Percentiles rank a stretch among this genome's conserved stretches.
Conservation (phyloP, 2,329 filamentous ascomycete genomes). For the Clathrospora elynae region DNA sequence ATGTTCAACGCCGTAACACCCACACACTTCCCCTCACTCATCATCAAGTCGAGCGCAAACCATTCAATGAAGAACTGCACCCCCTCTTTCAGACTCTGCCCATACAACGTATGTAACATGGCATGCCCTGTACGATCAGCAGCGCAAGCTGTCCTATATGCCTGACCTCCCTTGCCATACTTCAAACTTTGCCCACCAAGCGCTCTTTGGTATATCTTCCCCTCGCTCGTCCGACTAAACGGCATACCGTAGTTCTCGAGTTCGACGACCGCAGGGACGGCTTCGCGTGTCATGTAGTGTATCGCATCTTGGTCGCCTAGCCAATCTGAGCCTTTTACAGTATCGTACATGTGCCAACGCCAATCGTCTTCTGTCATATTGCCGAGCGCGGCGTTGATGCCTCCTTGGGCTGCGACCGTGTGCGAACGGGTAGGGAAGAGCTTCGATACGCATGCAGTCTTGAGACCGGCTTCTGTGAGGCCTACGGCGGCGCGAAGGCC, state of each 20-base stretch:
- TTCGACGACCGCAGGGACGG: constrained; percentile 60
- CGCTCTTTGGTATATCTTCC: constrained; percentile 56
- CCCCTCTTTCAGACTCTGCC: constrained; percentile 55
- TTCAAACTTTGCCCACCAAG: constrained; percentile 55
- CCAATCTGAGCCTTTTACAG: constrained; percentile 64
- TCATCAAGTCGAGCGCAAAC: constrained; percentile 56
- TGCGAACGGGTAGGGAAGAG: constrained; percentile 68
- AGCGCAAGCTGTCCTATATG: constrained; percentile 54
- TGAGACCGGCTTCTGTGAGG: constrained; percentile 66
- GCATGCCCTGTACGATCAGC: constrained; percentile 57
- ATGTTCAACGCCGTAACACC: constrained; percentile 55
- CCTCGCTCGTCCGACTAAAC: constrained; percentile 56
- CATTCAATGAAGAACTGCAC: constrained; percentile 59
- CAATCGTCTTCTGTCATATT: constrained; percentile 63
- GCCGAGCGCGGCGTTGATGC: constrained; percentile 64
- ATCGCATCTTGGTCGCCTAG: constrained; percentile 65
- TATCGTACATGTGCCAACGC: constrained; percentile 66
- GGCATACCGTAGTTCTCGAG: constrained; percentile 62
- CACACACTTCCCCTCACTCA: constrained; percentile 55
- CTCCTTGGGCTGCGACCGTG: constrained; percentile 70
- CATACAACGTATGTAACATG: constrained; percentile 58
- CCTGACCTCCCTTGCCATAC: constrained; percentile 57
- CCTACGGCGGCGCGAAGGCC: constrained; percentile 68
- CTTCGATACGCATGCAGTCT: constrained; percentile 69
- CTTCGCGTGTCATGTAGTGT: constrained; percentile 64